phyloP scores from a whole-genome alignment of 169 alveolate species.

The Eimeria acervulina region DNA sequence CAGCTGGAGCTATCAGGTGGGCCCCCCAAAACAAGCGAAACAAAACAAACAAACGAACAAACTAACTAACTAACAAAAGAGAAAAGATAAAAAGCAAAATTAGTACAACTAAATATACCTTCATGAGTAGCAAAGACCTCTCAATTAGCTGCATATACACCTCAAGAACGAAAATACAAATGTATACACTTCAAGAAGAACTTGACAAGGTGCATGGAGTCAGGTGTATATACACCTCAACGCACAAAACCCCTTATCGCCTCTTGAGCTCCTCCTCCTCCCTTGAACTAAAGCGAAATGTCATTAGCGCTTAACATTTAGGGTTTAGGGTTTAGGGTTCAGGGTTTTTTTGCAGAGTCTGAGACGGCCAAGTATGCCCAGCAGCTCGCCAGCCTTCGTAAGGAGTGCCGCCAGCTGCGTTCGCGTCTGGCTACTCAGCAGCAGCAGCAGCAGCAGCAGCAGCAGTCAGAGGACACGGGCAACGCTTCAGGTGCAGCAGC shows the following conservation, averaged over 20 bases:
- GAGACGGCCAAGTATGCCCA: constrained; percentile 54
- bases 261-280: background rate
- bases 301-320: background rate
- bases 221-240: background rate
- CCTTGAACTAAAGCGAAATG: background rate
- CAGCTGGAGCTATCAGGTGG: constrained; percentile 44
- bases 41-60: background rate
- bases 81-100: no score
- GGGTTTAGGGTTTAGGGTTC: constrained; percentile 8
- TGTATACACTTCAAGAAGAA: background rate
- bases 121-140: no score
- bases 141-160: background rate
- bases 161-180: background rate
- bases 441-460: constrained; percentile 47
- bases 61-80: background rate
- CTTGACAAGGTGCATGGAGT: no score
- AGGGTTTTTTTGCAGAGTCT: constrained; percentile 18
- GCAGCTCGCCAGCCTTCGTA: constrained; percentile 38
- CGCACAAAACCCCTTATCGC: background rate
- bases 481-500: background rate
- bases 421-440: constrained; percentile 1
- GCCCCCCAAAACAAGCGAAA: no score
- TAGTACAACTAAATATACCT: no score
- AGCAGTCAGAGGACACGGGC: background rate
- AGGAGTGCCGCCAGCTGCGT: constrained; percentile 19